Evolutionary conservation across 176 grass and related monocot genomes (phyloP).

Genomic region (Oryza australiensis): DNA sequence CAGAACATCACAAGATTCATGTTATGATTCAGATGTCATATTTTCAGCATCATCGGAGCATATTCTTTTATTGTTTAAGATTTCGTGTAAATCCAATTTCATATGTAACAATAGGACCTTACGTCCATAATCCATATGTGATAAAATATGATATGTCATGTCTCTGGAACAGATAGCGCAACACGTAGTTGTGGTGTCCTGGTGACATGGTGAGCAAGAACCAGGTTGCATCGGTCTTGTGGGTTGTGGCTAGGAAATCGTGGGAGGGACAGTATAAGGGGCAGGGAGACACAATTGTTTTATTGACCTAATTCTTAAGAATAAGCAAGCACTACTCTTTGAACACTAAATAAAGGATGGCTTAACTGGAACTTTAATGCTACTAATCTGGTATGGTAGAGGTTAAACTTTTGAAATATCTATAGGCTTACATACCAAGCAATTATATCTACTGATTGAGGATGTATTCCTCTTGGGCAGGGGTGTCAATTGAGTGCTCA

Average conservation of each 20-base stretch:
- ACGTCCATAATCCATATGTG: constrained; percentile 1
- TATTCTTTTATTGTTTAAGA: constrained; percentile 20
- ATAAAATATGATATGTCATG: background rate
- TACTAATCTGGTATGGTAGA: background rate
- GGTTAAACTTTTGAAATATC: background rate
- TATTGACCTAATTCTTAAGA: no score
- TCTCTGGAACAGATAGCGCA: no score
- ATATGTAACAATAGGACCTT: background rate
- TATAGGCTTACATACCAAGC: no score
- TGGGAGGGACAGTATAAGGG: no score
- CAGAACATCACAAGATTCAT: background rate
- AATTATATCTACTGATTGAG: background rate
- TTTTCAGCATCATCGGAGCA: background rate
- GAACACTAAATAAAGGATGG: no score
- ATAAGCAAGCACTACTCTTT: no score
- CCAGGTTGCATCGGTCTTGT: no score
- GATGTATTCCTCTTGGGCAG: background rate
- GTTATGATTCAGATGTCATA: no score
- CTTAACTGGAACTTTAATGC: background rate
- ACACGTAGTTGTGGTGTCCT: no score
- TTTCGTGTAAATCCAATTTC: constrained; percentile 4
- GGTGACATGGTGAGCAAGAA: no score
- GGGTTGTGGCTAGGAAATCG: no score
- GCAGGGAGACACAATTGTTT: no score
- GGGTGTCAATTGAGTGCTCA: background rate